Percentiles rank a stretch among this genome's conserved stretches.
These are phyloP conservation scores for Talaromyces pinophilus DNA, from an alignment of 2,329 filamentous ascomycete genomes.

Conservation along the genomic window DNA sequence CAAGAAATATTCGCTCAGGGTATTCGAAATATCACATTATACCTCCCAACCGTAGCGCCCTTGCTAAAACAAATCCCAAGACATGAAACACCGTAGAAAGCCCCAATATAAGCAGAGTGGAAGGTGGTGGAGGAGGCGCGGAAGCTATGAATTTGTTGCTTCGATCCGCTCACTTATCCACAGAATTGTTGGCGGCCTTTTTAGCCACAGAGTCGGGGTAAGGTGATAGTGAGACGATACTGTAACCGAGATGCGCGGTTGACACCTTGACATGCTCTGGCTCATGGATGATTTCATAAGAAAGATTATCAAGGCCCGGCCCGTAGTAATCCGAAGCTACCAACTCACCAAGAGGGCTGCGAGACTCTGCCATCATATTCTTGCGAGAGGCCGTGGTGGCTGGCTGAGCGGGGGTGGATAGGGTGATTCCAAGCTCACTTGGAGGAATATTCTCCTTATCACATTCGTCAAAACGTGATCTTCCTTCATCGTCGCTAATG, in stretches of 20 bases:
- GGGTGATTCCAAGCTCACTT: slow-evolving; percentile 57
- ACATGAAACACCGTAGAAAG: slow-evolving; percentile 2
- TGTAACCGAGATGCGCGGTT: background rate
- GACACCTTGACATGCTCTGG: slow-evolving; percentile 48
- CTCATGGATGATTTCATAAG: slow-evolving; percentile 63
- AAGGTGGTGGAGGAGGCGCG: background rate
- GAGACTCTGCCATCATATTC: slow-evolving; percentile 63
- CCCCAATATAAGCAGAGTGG: background rate
- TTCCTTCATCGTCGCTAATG: slow-evolving; percentile 72
- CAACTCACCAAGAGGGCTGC: slow-evolving; percentile 67
- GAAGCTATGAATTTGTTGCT: background rate
- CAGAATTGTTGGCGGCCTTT: background rate
- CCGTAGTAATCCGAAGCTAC: slow-evolving; percentile 68
- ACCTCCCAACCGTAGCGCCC: slow-evolving; percentile 20
- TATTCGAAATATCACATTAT: slow-evolving; percentile 19
- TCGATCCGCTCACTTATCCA: background rate
- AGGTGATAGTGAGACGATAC: background rate
- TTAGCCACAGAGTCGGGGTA: background rate
- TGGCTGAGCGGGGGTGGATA: slow-evolving; percentile 47
- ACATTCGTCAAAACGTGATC: slow-evolving; percentile 59
- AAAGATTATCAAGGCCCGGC: slow-evolving; percentile 64
- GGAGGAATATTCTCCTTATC: slow-evolving; percentile 96
- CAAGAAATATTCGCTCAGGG: slow-evolving; percentile 20
- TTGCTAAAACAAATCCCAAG: slow-evolving; percentile 12
- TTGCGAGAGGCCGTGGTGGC: slow-evolving; percentile 33